Evolutionary conservation across 1,139 yeast genomes (phyloP).

Genomic region (Kodamaea fungicola): DNA sequence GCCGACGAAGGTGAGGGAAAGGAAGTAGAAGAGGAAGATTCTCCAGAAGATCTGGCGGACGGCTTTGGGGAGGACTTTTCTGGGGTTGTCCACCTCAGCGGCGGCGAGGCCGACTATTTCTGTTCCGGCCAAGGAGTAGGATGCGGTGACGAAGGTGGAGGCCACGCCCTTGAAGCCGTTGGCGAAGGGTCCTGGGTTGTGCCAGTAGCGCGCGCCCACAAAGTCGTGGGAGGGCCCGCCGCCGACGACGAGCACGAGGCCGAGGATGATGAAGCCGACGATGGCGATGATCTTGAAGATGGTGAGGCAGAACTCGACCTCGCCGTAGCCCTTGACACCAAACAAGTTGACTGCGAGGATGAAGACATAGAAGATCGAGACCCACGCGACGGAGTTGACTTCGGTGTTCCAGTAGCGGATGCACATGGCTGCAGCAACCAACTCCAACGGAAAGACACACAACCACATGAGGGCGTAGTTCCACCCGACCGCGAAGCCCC

Average conservation of each 20-base stretch:
- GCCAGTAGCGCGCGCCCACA: slow-evolving; percentile 52
- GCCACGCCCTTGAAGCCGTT: slow-evolving; percentile 74
- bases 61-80: slow-evolving; percentile 37
- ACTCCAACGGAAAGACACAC: slow-evolving; percentile 41
- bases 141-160: slow-evolving; percentile 80
- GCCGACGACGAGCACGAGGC: slow-evolving; percentile 40
- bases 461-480: slow-evolving; percentile 43
- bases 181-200: slow-evolving; percentile 47
- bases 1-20: slow-evolving; percentile 37
- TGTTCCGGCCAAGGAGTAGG: slow-evolving; percentile 83
- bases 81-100: slow-evolving; percentile 75
- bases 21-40: slow-evolving; percentile 37
- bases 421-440: slow-evolving; percentile 44
- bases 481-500: slow-evolving; percentile 52
- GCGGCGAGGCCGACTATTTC: slow-evolving; percentile 84
- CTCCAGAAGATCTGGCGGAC: slow-evolving; percentile 45
- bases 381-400: slow-evolving; percentile 43
- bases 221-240: slow-evolving; percentile 49
- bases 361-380: slow-evolving; percentile 36
- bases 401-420: slow-evolving; percentile 37
- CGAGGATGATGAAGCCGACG: slow-evolving; percentile 39
- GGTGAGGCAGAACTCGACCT: slow-evolving; percentile 40
- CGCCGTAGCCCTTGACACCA: slow-evolving; percentile 47
- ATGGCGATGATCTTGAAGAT: slow-evolving; percentile 42
- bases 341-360: slow-evolving; percentile 38